A percentile compares a stretch with the other conserved stretches of the same genome.
Evolutionary conservation across 164 flowering plant species (phyloP).

Genomic region (Sextonia rubra): DNA sequence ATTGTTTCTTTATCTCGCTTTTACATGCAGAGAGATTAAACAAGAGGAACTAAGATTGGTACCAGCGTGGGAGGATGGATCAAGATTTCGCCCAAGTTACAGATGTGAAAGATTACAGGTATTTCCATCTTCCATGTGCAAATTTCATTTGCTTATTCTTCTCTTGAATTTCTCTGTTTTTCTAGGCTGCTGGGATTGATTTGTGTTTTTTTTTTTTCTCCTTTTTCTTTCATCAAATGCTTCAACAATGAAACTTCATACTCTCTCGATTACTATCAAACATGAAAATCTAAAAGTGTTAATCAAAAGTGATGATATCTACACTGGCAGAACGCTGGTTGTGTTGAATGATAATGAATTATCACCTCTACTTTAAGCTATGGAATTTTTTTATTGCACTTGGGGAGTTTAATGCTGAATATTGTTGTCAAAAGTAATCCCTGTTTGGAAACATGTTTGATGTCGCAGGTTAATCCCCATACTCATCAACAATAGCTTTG

Average conservation of each 20-base stretch:
- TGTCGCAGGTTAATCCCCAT: slow-evolving; percentile 56
- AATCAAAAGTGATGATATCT: too few species aligned
- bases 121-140: not conserved
- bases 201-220: slow-evolving; percentile 4
- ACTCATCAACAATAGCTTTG: slow-evolving; percentile 8
- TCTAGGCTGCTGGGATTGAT: not conserved
- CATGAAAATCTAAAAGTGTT: too few species aligned
- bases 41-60: slow-evolving; percentile 49
- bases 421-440: too few species aligned
- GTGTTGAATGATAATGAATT: too few species aligned
- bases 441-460: too few species aligned
- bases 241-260: too few species aligned
- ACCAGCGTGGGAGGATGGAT: slow-evolving; percentile 60
- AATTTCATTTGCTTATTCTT: not conserved
- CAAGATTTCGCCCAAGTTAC: slow-evolving; percentile 61
- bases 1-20: not conserved
- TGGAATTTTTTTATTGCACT: too few species aligned
- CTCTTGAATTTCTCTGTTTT: slow-evolving; percentile 6
- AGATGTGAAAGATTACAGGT: slow-evolving; percentile 79
- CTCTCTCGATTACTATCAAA: too few species aligned
- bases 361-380: too few species aligned
- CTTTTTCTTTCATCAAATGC: not conserved
- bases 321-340: too few species aligned
- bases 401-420: too few species aligned
- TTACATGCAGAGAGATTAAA: slow-evolving; percentile 46